Conservation (phyloP, 2,329 filamentous ascomycete species). For the Exophiala alcalophila region DNA sequence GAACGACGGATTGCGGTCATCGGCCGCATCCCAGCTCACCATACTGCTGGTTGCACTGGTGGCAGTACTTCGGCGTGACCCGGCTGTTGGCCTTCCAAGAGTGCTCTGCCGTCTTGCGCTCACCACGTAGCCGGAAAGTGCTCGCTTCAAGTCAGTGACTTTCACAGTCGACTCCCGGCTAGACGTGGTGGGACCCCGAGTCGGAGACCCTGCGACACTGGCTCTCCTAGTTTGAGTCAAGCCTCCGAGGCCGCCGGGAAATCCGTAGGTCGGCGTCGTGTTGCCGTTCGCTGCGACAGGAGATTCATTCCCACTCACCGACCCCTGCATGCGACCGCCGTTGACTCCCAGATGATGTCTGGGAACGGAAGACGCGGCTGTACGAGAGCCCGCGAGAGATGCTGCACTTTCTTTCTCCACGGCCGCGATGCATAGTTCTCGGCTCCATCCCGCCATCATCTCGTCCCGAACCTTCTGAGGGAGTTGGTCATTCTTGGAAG, state of each 20-base stretch:
- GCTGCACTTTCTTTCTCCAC: slow-evolving; percentile 64
- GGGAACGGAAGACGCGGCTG: slow-evolving; percentile 44
- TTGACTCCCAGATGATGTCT: slow-evolving; percentile 30
- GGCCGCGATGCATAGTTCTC: slow-evolving; percentile 66
- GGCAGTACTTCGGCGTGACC: slow-evolving; percentile 31
- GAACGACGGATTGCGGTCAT: slow-evolving; percentile 24
- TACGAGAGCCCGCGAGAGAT: slow-evolving; percentile 72
- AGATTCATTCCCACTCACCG: slow-evolving; percentile 21
- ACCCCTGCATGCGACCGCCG: slow-evolving; percentile 18
- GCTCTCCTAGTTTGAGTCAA: slow-evolving; percentile 36
- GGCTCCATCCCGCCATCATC: slow-evolving; percentile 76
- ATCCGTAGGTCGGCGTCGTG: slow-evolving; percentile 25
- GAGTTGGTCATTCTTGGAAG: slow-evolving; percentile 53
- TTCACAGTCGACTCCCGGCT: slow-evolving; percentile 46
- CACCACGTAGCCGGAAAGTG: slow-evolving; percentile 43
- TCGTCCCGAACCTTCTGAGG: slow-evolving; percentile 67
- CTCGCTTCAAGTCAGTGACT: slow-evolving; percentile 48
- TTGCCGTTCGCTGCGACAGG: slow-evolving; percentile 29
- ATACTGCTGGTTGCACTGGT: slow-evolving; percentile 46
- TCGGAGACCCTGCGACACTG: slow-evolving; percentile 38
- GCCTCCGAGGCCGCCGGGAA: slow-evolving; percentile 30
- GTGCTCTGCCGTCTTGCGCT: slow-evolving; percentile 41
- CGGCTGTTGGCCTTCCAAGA: slow-evolving; percentile 34
- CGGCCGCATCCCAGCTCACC: slow-evolving; percentile 37
- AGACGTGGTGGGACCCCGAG: slow-evolving; percentile 37